Evolutionary conservation across 306 rosid species (phyloP), one percentile per base, ranked within the genome.

Genomic region (Dalbergia cochinchinensis): DNA sequence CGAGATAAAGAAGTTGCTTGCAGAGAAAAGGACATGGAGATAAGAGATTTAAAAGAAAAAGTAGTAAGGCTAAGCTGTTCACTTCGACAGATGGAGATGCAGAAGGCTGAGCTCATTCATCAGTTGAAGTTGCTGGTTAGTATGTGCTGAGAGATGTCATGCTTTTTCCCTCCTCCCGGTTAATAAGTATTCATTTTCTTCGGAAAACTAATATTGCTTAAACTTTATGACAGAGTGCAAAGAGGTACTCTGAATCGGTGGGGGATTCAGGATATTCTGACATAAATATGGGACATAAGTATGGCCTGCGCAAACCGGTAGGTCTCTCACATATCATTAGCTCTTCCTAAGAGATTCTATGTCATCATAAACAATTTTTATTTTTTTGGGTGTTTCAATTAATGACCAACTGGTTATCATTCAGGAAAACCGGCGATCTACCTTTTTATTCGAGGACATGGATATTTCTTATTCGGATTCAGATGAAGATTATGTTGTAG

Each of bases 281-380:
- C 79, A 64, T 53, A 31, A 53, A 65, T 75, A 70, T 15, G 51
- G 92, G 86, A 57, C 97, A 91, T 59, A 90, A 86, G 48, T 93
- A 96, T 86, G 97, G 91, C 82, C 73, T 91, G 65, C 96, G 97
- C 58, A 95, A 88, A 69, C 88, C 71, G 96, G 99, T 95, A 90
- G 19, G 81, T 72, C 33, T 31, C 51, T 71, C 16, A 19, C 69
- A 50, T 44, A 8, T 13, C 53, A 9, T n/a, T 33, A 5, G 15
- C 53, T 62, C 11, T 45, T 8, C 8, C 10, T 15, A 7, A 34
- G 7, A 33, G 58, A 20, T 64, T 44, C 42, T 7, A 55, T 57
- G 59, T 51, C 41, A 35, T 60, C 51, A 41, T 50, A 33, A 65
- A 18, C 39, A 22, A 34, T 16, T 20, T n/a, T 44, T 51, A 15